A percentile compares a stretch with the other conserved stretches of the same genome.
Evolutionary conservation across 495 filamentous ascomycete genomes (phyloP).

Genomic region (Tuber brumale): DNA sequence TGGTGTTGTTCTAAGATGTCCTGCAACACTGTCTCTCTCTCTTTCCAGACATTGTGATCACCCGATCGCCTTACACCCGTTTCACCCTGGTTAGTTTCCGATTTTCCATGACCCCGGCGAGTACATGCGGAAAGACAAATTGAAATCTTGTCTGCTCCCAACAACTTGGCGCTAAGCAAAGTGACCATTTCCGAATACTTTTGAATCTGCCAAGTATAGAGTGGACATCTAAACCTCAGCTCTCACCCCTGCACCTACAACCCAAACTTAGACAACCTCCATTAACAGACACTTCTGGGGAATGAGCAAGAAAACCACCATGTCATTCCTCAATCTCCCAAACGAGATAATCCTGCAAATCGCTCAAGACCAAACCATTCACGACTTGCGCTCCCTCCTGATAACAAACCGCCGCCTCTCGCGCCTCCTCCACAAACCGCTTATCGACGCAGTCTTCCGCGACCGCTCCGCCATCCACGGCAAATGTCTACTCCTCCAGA

Average conservation of each 20-base stretch:
- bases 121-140: too few species aligned
- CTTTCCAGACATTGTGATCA: too few species aligned
- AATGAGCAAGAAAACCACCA: neutral
- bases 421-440: neutral
- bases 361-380: neutral
- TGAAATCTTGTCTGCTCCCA: too few species aligned
- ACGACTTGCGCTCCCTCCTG: neutral
- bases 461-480: neutral
- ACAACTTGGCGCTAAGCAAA: accelerated
- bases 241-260: neutral
- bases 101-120: too few species aligned
- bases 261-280: neutral
- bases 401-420: conserved; percentile 7
- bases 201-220: neutral
- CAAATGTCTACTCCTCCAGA: neutral
- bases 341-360: conserved; percentile 8
- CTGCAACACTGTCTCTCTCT: too few species aligned
- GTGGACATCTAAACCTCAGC: neutral
- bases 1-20: too few species aligned
- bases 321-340: conserved; percentile 8
- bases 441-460: conserved; percentile 1
- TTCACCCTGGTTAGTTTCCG: too few species aligned
- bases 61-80: too few species aligned
- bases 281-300: neutral
- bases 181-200: neutral